Conservation (phyloP, 2,329 filamentous ascomycete species). For the Aureobasidium subglaciale region DNA sequence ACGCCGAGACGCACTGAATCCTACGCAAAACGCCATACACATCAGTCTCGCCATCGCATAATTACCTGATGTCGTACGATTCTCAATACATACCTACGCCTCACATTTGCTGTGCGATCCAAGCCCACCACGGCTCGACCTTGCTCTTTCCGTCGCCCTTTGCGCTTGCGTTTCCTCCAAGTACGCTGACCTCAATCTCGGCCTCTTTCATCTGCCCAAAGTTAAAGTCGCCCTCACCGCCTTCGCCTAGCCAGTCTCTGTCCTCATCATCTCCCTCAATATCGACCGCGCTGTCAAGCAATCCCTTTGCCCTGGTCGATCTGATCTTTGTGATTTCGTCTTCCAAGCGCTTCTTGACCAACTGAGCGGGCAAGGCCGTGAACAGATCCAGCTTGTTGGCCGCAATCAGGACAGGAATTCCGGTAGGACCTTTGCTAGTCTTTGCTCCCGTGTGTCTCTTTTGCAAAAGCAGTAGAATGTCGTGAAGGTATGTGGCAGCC, state of each 20-base stretch:
- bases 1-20: slow-evolving; percentile 1
- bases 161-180: slow-evolving; percentile 63
- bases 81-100: neutral
- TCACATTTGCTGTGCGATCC: slow-evolving; percentile 73
- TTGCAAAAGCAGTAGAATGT: slow-evolving; percentile 77
- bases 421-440: slow-evolving; percentile 49
- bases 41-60: neutral
- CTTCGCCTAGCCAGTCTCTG: slow-evolving; percentile 70
- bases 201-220: slow-evolving; percentile 81
- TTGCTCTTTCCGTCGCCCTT: slow-evolving; percentile 51
- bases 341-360: slow-evolving; percentile 71
- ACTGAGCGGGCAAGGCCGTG: slow-evolving; percentile 71
- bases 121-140: slow-evolving; percentile 80
- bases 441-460: slow-evolving; percentile 55
- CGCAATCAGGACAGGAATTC: slow-evolving; percentile 71
- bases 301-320: slow-evolving; percentile 66
- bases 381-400: slow-evolving; percentile 97
- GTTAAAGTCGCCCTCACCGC: slow-evolving; percentile 66
- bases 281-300: slow-evolving; percentile 74
- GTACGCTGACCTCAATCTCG: slow-evolving; percentile 67
- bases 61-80: neutral
- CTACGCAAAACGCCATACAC: neutral
- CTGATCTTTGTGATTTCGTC: slow-evolving; percentile 73
- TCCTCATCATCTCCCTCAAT: slow-evolving; percentile 66
- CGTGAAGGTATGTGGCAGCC: slow-evolving; percentile 79